These are phyloP conservation scores for Pleurotus giganteus DNA, from an alignment of 768 basidiomycete species.

Conservation along the genomic window DNA sequence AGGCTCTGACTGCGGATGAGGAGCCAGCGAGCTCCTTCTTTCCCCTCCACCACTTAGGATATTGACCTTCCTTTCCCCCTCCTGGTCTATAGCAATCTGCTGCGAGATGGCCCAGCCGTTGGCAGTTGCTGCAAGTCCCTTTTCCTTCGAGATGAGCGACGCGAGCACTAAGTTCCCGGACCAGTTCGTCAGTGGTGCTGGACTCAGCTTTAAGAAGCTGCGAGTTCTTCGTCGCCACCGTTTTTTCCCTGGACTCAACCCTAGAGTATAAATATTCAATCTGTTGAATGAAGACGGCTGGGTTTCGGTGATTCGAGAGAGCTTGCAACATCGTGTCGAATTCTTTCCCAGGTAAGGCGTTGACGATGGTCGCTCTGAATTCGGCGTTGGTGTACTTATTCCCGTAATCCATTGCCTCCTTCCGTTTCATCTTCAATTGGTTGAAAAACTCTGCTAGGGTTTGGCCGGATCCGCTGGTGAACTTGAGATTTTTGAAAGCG, in stretches of 20 bases:
- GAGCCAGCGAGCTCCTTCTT: too few relatives aligned
- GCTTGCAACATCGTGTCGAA: slow-evolving; percentile 19
- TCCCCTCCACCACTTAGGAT: slow-evolving; percentile 19
- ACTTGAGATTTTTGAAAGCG: background rate
- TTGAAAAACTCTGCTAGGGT: background rate
- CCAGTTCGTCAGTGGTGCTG: too few relatives aligned
- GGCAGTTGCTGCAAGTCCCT: slow-evolving; percentile 19
- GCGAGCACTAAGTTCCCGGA: too few relatives aligned
- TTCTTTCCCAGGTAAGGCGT: slow-evolving; percentile 17
- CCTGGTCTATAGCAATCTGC: slow-evolving; percentile 30
- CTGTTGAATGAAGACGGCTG: slow-evolving; percentile 13
- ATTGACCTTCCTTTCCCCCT: slow-evolving; percentile 35
- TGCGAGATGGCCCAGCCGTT: slow-evolving; percentile 19
- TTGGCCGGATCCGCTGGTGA: background rate
- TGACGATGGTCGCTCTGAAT: slow-evolving; percentile 20
- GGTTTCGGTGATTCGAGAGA: slow-evolving; percentile 11
- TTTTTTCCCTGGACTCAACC: background rate
- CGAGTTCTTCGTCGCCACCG: too few relatives aligned
- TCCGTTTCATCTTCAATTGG: background rate
- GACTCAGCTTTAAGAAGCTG: too few relatives aligned
- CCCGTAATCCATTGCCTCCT: background rate
- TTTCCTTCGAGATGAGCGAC: background rate
- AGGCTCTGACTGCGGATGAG: too few relatives aligned
- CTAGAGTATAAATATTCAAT: slow-evolving; percentile 8
- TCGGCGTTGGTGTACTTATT: background rate